Conservation (phyloP, 169 alveolate species). For the Plasmodium reichenowi region DNA sequence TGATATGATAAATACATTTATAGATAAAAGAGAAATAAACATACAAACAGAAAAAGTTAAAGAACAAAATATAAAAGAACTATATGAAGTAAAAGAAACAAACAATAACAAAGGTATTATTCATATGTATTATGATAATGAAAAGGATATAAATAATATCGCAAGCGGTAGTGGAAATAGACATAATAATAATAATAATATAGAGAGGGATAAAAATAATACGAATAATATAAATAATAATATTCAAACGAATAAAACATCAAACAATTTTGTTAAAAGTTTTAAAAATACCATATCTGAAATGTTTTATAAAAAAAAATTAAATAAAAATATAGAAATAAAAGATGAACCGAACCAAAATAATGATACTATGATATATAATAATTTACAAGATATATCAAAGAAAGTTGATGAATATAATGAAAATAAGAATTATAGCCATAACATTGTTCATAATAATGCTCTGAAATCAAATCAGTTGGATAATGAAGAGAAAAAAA, state of each 20-base stretch:
- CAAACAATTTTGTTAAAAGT: constrained; percentile 10
- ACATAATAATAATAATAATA: constrained; percentile 3
- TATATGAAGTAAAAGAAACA: background rate
- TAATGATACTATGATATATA: background rate
- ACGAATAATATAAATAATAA: background rate
- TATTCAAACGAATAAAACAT: background rate
- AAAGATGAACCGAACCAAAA: background rate
- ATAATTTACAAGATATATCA: background rate
- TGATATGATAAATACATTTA: background rate
- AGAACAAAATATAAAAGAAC: background rate
- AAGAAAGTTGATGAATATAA: background rate
- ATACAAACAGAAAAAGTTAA: background rate
- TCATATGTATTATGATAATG: background rate
- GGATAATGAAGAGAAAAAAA: constrained; percentile 12
- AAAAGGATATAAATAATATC: background rate
- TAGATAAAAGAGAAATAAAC: background rate
- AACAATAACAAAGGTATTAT: background rate
- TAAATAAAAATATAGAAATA: constrained; percentile 17
- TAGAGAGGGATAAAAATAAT: background rate
- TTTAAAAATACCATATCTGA: constrained; percentile 21
- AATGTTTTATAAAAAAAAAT: constrained; percentile 21
- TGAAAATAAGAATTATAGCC: background rate
- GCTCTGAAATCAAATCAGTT: no score
- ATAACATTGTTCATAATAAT: background rate
- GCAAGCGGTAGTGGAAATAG: background rate